These are phyloP conservation scores for Apophysomyces variabilis DNA, from an alignment of 371 early-diverging fungal genomes.

Conservation along the genomic window DNA sequence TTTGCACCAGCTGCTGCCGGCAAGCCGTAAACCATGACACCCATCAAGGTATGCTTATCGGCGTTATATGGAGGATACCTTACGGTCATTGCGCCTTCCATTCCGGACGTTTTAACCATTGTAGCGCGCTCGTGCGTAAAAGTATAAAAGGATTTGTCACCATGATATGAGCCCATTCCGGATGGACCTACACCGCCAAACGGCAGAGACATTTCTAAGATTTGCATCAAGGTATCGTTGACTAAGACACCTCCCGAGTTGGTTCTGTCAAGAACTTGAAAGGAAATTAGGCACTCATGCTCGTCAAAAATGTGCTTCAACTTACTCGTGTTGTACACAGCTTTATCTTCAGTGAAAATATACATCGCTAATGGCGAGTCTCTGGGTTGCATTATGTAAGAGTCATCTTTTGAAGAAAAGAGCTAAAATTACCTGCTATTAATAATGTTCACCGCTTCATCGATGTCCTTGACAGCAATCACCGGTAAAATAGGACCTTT, in stretches of 20 bases:
- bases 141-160: slow-evolving; percentile 73
- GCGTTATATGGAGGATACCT: slow-evolving; percentile 58
- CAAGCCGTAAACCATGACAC: slow-evolving; percentile 21
- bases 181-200: slow-evolving; percentile 89
- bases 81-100: slow-evolving; percentile 49
- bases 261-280: slow-evolving; percentile 47
- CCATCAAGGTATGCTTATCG: slow-evolving; percentile 34
- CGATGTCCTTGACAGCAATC: slow-evolving; percentile 70
- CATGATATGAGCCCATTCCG: slow-evolving; percentile 77
- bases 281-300: too few species aligned
- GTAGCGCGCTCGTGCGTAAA: slow-evolving; percentile 72
- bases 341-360: slow-evolving; percentile 51
- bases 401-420: too few species aligned
- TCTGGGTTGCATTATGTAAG: slow-evolving; percentile 17
- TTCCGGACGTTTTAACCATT: slow-evolving; percentile 53
- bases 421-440: slow-evolving; percentile 56
- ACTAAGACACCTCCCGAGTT: slow-evolving; percentile 70
- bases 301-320: not conserved
- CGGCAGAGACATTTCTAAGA: slow-evolving; percentile 61
- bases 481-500: slow-evolving; percentile 84
- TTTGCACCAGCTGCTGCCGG: slow-evolving; percentile 17
- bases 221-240: slow-evolving; percentile 76
- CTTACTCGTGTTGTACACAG: slow-evolving; percentile 40
- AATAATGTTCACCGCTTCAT: slow-evolving; percentile 77
- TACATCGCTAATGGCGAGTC: slow-evolving; percentile 77